A percentile compares a stretch with the other conserved stretches of the same genome.
These are phyloP conservation scores for grape (Vitis vinifera) DNA, from an alignment of 164 flowering plant genomes.

Conservation along the genomic window ASM3070453v1 NC_081818.1:24847001-24847500, in stretches of 20 bases:
- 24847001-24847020: too few species aligned
- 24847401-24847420: too few species aligned
- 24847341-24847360: too few species aligned
- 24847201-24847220: slow-evolving; percentile 93
- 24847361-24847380: too few species aligned
- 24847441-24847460: too few species aligned
- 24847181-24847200: slow-evolving; percentile 78
- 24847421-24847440: too few species aligned
- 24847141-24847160: slow-evolving; percentile 3
- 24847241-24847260: slow-evolving; percentile 99
- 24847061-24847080: neutral
- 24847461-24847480: too few species aligned
- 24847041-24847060: neutral
- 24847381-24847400: too few species aligned
- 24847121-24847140: slow-evolving; percentile 3
- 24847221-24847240: slow-evolving; percentile 91
- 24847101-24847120: neutral
- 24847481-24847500: too few species aligned
- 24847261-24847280: slow-evolving; percentile 83
- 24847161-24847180: neutral
- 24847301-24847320: too few species aligned
- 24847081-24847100: neutral
- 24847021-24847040: too few species aligned
- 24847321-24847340: too few species aligned
- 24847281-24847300: slow-evolving; percentile 37